phyloP scores from a whole-genome alignment of 164 flowering plant species.

The Vitis riparia region DNA sequence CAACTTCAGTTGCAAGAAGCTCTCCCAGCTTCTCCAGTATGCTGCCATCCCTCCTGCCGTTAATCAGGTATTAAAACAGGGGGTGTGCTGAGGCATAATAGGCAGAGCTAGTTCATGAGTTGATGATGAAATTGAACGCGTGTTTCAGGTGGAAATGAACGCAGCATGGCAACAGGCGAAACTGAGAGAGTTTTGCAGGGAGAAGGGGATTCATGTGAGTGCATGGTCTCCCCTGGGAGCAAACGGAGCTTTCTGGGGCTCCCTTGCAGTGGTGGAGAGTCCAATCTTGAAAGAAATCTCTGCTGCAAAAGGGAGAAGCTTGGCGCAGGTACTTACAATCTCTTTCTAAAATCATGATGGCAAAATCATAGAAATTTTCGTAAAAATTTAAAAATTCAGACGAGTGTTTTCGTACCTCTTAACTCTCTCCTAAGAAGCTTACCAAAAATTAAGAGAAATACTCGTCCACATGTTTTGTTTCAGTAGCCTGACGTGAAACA shows the following conservation, averaged over 20 bases:
- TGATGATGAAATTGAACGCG: too few relatives aligned
- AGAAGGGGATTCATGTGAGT: constrained; percentile 22
- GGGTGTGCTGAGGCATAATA: too few relatives aligned
- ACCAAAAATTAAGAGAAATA: too few relatives aligned
- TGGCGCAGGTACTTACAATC: constrained; percentile 22
- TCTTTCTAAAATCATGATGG: too few relatives aligned
- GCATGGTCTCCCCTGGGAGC: constrained; percentile 33
- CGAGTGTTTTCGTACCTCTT: too few relatives aligned
- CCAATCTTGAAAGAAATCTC: constrained; percentile 27
- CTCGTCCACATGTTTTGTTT: too few relatives aligned
- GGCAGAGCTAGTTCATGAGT: too few relatives aligned
- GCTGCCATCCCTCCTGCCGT: constrained; percentile 34
- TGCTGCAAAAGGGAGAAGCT: constrained; percentile 11
- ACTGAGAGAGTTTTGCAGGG: constrained; percentile 24
- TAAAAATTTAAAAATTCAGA: too few relatives aligned
- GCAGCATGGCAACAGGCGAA: constrained; percentile 29
- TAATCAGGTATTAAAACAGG: constrained; percentile 17
- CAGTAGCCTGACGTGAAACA: too few relatives aligned
- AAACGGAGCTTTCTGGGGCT: constrained; percentile 23
- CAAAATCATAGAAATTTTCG: too few relatives aligned
- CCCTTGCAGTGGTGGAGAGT: constrained; percentile 13
- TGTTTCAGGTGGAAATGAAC: constrained; percentile 33
- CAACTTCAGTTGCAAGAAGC: constrained; percentile 23
- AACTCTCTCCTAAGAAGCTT: too few relatives aligned
- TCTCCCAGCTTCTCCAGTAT: constrained; percentile 4